Base-by-base conservation (phyloP, 2,329 filamentous ascomycete species). In the Penicillium olsonii region DNA sequence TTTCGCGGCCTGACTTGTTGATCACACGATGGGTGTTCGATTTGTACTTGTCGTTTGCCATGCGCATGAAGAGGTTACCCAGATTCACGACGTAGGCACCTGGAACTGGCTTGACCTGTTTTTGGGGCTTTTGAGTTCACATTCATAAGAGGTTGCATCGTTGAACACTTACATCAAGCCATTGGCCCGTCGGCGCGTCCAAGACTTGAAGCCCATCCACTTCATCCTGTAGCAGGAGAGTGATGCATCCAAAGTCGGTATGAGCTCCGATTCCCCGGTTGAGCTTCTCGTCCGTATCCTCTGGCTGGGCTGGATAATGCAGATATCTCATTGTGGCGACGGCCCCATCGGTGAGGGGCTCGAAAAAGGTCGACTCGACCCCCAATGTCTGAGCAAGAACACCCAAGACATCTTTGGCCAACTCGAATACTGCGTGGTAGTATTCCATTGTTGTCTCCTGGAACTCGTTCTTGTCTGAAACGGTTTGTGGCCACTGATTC, bases 191-290 rank as follows among this genome's bases (percentile, higher is more conserved):
- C 5, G 57, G 53, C 4, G 39, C 55, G 39, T 73, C 65, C 17
- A 65, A 55, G 0, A 73, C 70, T 42, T 73, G 66, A 11, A 73
- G 48, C 2, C 68, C 71, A 27, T 65, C 67, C 0, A 74, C 68
- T 4, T 71, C 67, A 39, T 72, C 71, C 52, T 76, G 74, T 17
- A 76, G 56, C 1, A 75, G 59, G 2, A 75, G 55, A 12, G 73
- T 75, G 3, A 76, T 61, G 22, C 65, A 68, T 3, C 72, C 73
- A 38, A 75, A 76, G 38, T 76, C 73, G 0, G 69, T 75, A 45
- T 76, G 73, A 1, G 73, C 74, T 1, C 73, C 72, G 19, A 75
- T 71, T 0, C 74, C 73, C 1, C 71, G 59, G 14, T 66, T 70
- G 22, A 72, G 56, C 37, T 59, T 65, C 40, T 65, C 63, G 10